Evolutionary conservation across 169 alveolate genomes (phyloP).

Genomic region (Hepatocystis sp.): DNA sequence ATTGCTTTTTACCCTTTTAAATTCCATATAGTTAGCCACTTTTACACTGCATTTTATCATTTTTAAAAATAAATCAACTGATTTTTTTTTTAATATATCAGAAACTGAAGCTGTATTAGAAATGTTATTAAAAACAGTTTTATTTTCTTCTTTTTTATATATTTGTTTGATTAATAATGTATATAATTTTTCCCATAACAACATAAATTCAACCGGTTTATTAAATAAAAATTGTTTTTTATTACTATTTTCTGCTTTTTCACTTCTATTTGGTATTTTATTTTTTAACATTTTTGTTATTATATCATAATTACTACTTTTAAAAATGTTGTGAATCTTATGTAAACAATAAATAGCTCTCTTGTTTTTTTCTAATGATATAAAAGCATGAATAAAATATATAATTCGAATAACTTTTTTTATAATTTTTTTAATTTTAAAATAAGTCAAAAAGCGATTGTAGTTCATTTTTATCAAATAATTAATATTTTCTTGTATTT

Average conservation of each 20-base stretch:
- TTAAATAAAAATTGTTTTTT: slow-evolving; percentile 1
- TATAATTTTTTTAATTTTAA: slow-evolving; percentile 19
- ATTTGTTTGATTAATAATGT: slow-evolving; percentile 6
- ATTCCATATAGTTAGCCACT: slow-evolving; percentile 5
- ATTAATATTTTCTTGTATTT: slow-evolving; percentile 5
- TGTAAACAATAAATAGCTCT: slow-evolving; percentile 17
- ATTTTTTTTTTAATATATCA: slow-evolving; percentile 11
- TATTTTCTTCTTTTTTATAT: slow-evolving; percentile 1
- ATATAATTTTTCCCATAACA: neutral
- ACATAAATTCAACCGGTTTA: neutral
- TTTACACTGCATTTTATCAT: slow-evolving; percentile 4
- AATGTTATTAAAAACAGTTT: slow-evolving; percentile 6
- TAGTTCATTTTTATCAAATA: slow-evolving; percentile 23
- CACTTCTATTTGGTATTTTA: neutral
- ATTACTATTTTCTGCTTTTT: neutral
- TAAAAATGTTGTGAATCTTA: neutral
- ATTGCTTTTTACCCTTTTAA: slow-evolving; percentile 7
- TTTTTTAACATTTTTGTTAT: neutral
- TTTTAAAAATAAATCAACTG: neutral
- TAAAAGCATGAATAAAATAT: slow-evolving; percentile 16
- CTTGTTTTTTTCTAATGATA: slow-evolving; percentile 12
- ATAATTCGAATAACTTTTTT: slow-evolving; percentile 19
- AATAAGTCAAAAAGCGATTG: slow-evolving; percentile 2
- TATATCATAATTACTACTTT: neutral
- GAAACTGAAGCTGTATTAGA: too few species aligned